phyloP scores from a whole-genome alignment of 208 protist genomes.

The Herpetomonas samuelpessoai region DNA sequence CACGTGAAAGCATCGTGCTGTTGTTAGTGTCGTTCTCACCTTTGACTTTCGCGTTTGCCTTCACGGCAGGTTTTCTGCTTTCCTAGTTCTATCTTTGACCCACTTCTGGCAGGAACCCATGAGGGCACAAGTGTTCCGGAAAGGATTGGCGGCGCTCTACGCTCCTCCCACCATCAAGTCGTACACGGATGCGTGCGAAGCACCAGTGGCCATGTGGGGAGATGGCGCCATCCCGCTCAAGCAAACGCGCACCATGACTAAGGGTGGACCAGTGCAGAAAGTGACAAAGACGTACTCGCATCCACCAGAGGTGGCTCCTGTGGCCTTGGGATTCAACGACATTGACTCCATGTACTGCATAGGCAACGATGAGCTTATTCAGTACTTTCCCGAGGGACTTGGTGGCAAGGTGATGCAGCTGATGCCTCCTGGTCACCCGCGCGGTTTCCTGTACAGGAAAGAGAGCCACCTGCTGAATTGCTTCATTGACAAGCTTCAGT shows the following conservation, averaged over 20 bases:
- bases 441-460: conserved; percentile 90
- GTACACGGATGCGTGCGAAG: conserved; percentile 88
- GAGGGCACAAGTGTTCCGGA: conserved; percentile 43
- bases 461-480: conserved; percentile 88
- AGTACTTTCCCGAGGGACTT: conserved; percentile 85
- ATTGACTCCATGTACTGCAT: conserved; percentile 92
- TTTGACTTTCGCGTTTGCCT: too few relatives aligned
- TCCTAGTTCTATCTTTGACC: too few relatives aligned
- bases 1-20: too few relatives aligned
- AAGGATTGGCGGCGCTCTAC: conserved; percentile 57
- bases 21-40: too few relatives aligned
- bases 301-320: conserved; percentile 61
- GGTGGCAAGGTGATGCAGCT: conserved; percentile 89
- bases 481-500: conserved; percentile 85
- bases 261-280: conserved; percentile 42
- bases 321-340: conserved; percentile 72
- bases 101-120: too few relatives aligned
- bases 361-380: conserved; percentile 82
- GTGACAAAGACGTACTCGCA: conserved; percentile 80
- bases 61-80: not conserved
- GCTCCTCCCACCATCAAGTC: conserved; percentile 45
- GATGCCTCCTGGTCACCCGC: conserved; percentile 88
- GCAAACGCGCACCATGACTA: conserved; percentile 50
- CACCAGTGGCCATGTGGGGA: conserved; percentile 77
- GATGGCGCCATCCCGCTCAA: conserved; percentile 81